A percentile compares a stretch with the other conserved stretches of the same genome.
Conservation (phyloP, 495 filamentous ascomycete genomes). For the Clavariopsis aquatica region DNA sequence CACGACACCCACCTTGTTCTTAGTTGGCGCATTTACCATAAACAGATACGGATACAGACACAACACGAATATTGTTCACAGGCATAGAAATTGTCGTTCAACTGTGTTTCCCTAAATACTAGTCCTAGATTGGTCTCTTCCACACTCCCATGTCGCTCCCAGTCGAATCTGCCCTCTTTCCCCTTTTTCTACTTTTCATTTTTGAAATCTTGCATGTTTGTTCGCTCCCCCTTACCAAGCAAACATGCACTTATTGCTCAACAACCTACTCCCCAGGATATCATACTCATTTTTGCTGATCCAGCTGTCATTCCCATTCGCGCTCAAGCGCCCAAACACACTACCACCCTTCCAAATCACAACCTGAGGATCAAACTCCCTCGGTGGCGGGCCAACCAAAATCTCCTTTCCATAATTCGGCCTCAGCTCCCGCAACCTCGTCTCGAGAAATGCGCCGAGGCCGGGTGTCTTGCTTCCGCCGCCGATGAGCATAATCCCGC, state of each 20-base stretch:
- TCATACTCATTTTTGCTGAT: constrained; percentile 87
- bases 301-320: constrained; percentile 86
- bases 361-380: constrained; percentile 92
- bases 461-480: constrained; percentile 79
- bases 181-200: background rate
- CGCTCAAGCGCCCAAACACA: constrained; percentile 87
- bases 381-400: constrained; percentile 80
- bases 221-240: constrained; percentile 23
- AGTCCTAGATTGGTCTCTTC: no score
- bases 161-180: background rate
- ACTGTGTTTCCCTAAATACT: no score
- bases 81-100: no score
- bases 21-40: no score
- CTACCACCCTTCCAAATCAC: constrained; percentile 97
- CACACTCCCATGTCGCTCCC: no score
- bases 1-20: no score
- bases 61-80: no score
- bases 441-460: constrained; percentile 77
- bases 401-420: constrained; percentile 78
- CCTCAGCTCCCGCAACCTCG: constrained; percentile 67
- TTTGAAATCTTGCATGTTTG: background rate
- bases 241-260: constrained; percentile 86
- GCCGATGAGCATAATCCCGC: constrained; percentile 93
- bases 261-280: constrained; percentile 71
- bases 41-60: no score